Base-by-base conservation (phyloP, 2,329 filamentous ascomycete genomes). In the Diplodia mutila region DNA sequence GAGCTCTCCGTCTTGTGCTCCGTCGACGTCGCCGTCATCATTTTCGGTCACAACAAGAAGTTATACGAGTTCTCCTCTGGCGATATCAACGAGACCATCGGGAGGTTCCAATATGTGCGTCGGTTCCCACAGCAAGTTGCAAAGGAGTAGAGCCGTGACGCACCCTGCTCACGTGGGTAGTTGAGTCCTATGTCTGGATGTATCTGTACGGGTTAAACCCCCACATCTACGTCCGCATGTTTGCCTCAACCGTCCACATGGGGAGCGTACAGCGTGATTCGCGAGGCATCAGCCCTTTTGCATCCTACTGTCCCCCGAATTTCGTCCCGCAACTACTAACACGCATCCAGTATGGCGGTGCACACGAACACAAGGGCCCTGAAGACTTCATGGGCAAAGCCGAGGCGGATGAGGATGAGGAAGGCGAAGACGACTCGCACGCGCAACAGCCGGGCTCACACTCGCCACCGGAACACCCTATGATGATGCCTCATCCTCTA, bases 21-120 rank as follows among this genome's bases (percentile, higher is more conserved):
- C 48, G 95, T 99, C 78, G 95, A 99, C 79, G 95, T 99, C 73
- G 95, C 95, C 49, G 95, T 99, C 76, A 95, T 99, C 79, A 97
- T 99, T 75, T 98, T 98, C 77, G 94, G 94, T 71, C 94, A 92
- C 82, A 99, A 99, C 81, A 99, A 98, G 86, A 98, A 98, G 83
- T 86, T 99, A 29, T 97, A 98, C 81, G 93, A 99, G 80, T 99
- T 97, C 80, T 98, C 94, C 14, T 98, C 94, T 21, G 85, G 89
- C 73, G 93, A 97, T 79, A 97, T 99, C 87, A 90, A 90, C 78
- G 93, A 97, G 71, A 91, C 96, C 61, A 89, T 99, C 72, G 87
- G 87, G 63, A 88, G 93, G 78, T 96, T 97, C 77, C 90, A 93
- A 88, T 97, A 94, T 80, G 94, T 97, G 84, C 75, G 93, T 57